These are phyloP conservation scores for Penicillium aurantiogriseum DNA, from an alignment of 2,329 filamentous ascomycete genomes.

Conservation along the genomic window DNA sequence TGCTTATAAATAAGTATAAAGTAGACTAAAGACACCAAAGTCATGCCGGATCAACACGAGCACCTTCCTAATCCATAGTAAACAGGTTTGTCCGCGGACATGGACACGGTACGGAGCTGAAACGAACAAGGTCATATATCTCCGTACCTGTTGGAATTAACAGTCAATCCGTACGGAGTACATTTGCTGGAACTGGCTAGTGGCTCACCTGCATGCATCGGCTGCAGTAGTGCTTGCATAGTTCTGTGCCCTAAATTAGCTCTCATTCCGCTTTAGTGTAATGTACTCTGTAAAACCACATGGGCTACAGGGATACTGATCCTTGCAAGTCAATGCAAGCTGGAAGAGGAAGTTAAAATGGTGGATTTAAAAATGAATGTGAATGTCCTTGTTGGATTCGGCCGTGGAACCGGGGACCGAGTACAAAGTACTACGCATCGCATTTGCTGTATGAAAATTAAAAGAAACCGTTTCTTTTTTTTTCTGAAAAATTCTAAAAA, in stretches of 20 bases:
- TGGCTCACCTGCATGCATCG: not conserved
- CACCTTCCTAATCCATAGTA: not conserved
- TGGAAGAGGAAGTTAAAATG: not conserved
- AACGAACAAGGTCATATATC: not conserved
- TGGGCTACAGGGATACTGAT: not conserved
- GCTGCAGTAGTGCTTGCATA: constrained; percentile 3
- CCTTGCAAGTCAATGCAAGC: not conserved
- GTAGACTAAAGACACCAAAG: not conserved
- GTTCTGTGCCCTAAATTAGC: constrained; percentile 6
- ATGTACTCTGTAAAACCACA: not conserved
- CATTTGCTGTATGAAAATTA: not conserved
- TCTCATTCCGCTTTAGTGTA: not conserved
- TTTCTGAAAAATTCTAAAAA: no score
- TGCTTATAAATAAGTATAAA: constrained; percentile 1
- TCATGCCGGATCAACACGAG: not conserved
- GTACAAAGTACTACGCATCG: not conserved
- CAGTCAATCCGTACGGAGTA: no score
- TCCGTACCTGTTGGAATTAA: not conserved
- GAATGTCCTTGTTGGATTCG: not conserved
- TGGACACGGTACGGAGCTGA: not conserved
- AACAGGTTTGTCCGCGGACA: not conserved
- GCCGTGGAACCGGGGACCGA: not conserved
- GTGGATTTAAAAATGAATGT: not conserved
- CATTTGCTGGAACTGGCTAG: not conserved
- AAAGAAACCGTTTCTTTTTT: not conserved